These are phyloP conservation scores for Pseudozyma hubeiensis DNA, from an alignment of 1,284 basidiomycete species.

Conservation along the genomic window DNA sequence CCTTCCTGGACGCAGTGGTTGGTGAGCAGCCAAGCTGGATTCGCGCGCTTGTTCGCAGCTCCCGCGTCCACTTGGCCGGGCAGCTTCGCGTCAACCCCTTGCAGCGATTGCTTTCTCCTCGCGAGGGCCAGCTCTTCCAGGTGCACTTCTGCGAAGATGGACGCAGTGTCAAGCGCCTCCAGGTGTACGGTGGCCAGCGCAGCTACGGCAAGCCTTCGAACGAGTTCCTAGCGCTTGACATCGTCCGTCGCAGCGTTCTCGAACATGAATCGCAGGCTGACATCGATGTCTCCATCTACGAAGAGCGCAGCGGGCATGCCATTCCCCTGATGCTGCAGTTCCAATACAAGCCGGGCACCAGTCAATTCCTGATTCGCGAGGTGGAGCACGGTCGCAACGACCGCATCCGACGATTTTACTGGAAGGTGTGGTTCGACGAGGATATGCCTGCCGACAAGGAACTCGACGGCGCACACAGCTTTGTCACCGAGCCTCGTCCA, in stretches of 20 bases:
- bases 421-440: conserved; percentile 74
- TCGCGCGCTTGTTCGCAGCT: conserved; percentile 86
- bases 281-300: conserved; percentile 83
- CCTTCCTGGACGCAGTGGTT: conserved; percentile 77
- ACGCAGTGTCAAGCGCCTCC: conserved; percentile 72
- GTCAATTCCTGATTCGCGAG: conserved; percentile 91
- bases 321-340: conserved; percentile 80
- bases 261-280: conserved; percentile 35
- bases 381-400: conserved; percentile 84
- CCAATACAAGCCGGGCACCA: conserved; percentile 79
- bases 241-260: conserved; percentile 7
- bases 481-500: conserved; percentile 81
- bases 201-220: conserved; percentile 78
- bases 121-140: conserved; percentile 72
- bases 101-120: conserved; percentile 80
- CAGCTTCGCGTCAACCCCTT: conserved; percentile 86
- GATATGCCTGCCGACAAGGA: conserved; percentile 72
- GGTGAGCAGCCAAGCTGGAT: conserved; percentile 81
- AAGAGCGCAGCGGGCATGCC: conserved; percentile 81
- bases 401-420: conserved; percentile 78
- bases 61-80: conserved; percentile 73
- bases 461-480: conserved; percentile 73
- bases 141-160: conserved; percentile 72
- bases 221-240: conserved; percentile 84
- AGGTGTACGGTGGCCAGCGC: conserved; percentile 89